These are phyloP conservation scores for Fusarium hainanense DNA, from an alignment of 2,329 filamentous ascomycete species.

Conservation along the genomic window DNA sequence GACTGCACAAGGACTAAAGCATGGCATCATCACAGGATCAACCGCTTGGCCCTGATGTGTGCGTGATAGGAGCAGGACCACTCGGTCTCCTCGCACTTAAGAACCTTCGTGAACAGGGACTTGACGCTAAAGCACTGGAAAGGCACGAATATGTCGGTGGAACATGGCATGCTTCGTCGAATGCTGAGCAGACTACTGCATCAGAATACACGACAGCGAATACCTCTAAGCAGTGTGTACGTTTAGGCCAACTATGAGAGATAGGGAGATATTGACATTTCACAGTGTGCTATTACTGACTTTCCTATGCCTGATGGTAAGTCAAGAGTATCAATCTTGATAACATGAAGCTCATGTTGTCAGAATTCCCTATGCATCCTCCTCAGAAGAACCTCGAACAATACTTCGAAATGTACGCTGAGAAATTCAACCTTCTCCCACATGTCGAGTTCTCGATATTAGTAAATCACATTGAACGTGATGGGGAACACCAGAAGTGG, in stretches of 20 bases:
- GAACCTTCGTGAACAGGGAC: conserved; percentile 57
- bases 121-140: conserved; percentile 56
- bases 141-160: conserved; percentile 55
- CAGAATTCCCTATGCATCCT: conserved; percentile 43
- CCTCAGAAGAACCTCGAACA: conserved; percentile 44
- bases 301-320: conserved; percentile 50
- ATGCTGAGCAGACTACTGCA: conserved; percentile 51
- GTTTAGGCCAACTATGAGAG: neutral
- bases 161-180: conserved; percentile 54
- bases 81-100: conserved; percentile 56
- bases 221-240: conserved; percentile 48
- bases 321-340: neutral
- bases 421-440: conserved; percentile 46
- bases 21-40: conserved; percentile 32
- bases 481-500: conserved; percentile 45
- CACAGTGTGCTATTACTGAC: conserved; percentile 48
- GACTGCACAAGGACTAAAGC: neutral
- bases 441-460: conserved; percentile 45
- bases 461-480: conserved; percentile 44
- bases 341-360: neutral
- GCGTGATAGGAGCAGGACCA: conserved; percentile 48
- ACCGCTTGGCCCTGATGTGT: conserved; percentile 41
- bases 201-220: conserved; percentile 48
- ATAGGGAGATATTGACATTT: conserved; percentile 1
- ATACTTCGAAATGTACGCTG: conserved; percentile 50